Conservation (phyloP, 164 flowering plant genomes). For the Nelumbo lutea region DNA sequence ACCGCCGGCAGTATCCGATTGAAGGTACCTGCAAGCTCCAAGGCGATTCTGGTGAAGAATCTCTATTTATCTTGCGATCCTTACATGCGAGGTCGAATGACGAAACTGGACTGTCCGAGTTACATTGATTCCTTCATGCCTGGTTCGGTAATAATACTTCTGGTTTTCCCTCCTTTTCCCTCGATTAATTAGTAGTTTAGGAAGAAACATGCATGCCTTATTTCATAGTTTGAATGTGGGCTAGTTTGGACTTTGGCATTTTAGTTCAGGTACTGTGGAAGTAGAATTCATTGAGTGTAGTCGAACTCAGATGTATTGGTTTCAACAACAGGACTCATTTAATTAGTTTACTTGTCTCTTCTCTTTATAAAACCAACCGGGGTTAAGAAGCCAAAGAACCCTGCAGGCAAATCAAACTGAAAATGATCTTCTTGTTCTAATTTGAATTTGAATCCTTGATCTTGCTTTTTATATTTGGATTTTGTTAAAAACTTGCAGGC, state of each 20-base stretch:
- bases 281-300: too few relatives aligned
- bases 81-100: constrained; percentile 21
- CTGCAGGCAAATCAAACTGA: too few relatives aligned
- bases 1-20: constrained; percentile 3
- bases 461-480: neutral
- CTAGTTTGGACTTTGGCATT: neutral
- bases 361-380: too few relatives aligned
- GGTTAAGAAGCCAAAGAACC: too few relatives aligned
- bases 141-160: constrained; percentile 10
- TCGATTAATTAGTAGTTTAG: neutral
- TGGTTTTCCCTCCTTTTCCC: neutral
- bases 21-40: constrained; percentile 19
- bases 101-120: neutral
- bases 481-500: constrained; percentile 11
- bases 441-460: too few relatives aligned
- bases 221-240: too few relatives aligned
- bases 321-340: too few relatives aligned
- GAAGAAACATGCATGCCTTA: neutral
- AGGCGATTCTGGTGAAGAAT: constrained; percentile 23
- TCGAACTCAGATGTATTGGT: too few relatives aligned
- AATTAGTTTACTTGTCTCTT: too few relatives aligned
- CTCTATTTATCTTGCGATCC: constrained; percentile 30
- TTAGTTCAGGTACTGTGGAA: neutral
- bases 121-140: constrained; percentile 11
- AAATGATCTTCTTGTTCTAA: too few relatives aligned